Evolutionary conservation across 441 rosid genomes (phyloP).

Genomic region (Gossypium gossypioides): DNA sequence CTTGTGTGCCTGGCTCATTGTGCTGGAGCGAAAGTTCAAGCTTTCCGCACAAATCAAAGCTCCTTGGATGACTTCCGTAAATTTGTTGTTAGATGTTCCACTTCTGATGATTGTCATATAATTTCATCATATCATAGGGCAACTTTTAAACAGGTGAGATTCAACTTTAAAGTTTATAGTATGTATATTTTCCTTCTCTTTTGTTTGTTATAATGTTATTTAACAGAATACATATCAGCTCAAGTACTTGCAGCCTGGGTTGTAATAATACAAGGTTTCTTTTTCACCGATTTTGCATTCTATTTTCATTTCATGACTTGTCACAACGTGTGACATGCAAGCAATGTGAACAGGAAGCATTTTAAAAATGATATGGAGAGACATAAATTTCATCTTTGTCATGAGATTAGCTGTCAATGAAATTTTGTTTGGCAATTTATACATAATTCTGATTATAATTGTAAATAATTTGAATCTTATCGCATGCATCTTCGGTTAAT

Average conservation of each 20-base stretch:
- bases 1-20: conserved; percentile 76
- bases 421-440: neutral
- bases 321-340: neutral
- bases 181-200: neutral
- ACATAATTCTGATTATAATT: neutral
- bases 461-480: neutral
- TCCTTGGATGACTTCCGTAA: conserved; percentile 63
- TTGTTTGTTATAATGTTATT: neutral
- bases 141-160: conserved; percentile 54
- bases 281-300: neutral
- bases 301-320: neutral
- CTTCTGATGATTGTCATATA: conserved; percentile 64
- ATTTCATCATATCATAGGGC: conserved; percentile 77
- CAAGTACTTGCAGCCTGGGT: neutral
- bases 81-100: conserved; percentile 42
- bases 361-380: neutral
- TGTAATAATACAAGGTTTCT: neutral
- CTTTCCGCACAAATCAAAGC: conserved; percentile 65
- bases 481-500: neutral
- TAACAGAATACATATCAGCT: neutral
- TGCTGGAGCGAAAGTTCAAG: conserved; percentile 83
- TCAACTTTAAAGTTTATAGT: neutral
- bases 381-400: neutral
- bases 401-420: neutral
- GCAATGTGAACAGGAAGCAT: neutral